Evolutionary conservation across 2,329 filamentous ascomycete genomes (phyloP), one percentile per base, ranked within the genome.

Genomic region (Chaetomium globosum): DNA sequence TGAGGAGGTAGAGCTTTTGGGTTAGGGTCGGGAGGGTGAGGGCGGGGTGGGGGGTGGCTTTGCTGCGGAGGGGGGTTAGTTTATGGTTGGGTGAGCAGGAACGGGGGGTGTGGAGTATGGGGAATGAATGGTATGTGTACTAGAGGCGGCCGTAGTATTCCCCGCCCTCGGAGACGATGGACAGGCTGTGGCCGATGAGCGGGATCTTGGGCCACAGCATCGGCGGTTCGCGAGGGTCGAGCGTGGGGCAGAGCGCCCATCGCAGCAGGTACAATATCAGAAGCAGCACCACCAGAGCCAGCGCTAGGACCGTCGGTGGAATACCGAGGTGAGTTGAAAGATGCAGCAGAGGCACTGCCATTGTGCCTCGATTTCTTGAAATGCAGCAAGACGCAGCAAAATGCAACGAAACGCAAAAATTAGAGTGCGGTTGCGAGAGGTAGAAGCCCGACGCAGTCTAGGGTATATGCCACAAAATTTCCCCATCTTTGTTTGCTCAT

Each of bases 221-320:
- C 19, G 63, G 67, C 16, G 68, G 68, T 33, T 70, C 67, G 43
- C 59, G 55, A 9, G 65, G 56, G 43, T 70, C 68, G 26, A 57
- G 39, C 12, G 58, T 16, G 4, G 67, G 65, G 23, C 36, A 60
- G 58, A 59, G n/a, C 9, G 57, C 53, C 10, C 33, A 21, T 46
- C 28, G 52, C 31, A 65, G 12, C n/a, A 65, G 5, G 16, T 58
- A 6, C 16, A 61, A 43, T 21, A 52, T 28, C 4, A 63, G 31
- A 4, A 43, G 7, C 19, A 59, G 19, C 43, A n/a, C 26, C 43
- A 28, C 55, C 23, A 58, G 19, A 5, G 23, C 9, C 36, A 28
- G n/a, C 6, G 31, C 21, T 13, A 43, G 23, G 16, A 28, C 6
- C 4, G 19, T 12, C 13, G 21, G 21, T 5, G 30, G 30, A 6